Conservation (phyloP, 108 stramenopile genomes). For the Schizochytrium sp. region DNA sequence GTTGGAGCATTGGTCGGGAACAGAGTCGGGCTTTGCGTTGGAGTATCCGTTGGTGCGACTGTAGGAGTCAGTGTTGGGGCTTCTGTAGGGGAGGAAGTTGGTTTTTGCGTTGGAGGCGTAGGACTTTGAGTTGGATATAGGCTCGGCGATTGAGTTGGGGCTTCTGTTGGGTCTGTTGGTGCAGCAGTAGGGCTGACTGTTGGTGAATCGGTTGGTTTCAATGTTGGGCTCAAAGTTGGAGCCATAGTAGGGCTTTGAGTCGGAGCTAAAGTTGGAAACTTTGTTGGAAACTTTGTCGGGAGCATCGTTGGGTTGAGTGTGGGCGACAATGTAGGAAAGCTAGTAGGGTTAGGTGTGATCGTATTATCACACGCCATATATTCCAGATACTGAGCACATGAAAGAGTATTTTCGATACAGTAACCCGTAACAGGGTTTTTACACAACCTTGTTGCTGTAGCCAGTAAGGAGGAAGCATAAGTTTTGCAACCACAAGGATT, state of each 20-base stretch:
- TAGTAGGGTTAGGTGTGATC: conserved; percentile 22
- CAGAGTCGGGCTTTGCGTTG: neutral
- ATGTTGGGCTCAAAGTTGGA: neutral
- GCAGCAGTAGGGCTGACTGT: neutral
- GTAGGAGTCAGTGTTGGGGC: neutral
- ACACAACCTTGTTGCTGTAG: neutral
- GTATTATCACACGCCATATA: conserved; percentile 41
- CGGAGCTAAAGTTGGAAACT: neutral
- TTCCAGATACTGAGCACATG: neutral
- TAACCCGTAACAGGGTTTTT: conserved; percentile 40
- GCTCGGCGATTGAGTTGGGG: too few species aligned
- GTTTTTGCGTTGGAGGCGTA: too few species aligned
- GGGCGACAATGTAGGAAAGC: neutral
- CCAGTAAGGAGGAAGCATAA: neutral
- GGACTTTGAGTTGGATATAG: too few species aligned
- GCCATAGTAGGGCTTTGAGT: neutral
- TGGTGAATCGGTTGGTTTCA: too few species aligned
- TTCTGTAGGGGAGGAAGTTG: neutral
- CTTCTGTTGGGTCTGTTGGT: neutral
- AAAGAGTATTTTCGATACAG: neutral
- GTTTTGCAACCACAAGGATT: conserved; percentile 17
- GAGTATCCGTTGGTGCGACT: neutral
- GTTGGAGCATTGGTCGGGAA: conserved; percentile 17
- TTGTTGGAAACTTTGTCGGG: neutral
- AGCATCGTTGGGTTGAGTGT: neutral